Evolutionary conservation across 2,329 filamentous ascomycete genomes (phyloP).

Genomic region (Alternaria solani): DNA sequence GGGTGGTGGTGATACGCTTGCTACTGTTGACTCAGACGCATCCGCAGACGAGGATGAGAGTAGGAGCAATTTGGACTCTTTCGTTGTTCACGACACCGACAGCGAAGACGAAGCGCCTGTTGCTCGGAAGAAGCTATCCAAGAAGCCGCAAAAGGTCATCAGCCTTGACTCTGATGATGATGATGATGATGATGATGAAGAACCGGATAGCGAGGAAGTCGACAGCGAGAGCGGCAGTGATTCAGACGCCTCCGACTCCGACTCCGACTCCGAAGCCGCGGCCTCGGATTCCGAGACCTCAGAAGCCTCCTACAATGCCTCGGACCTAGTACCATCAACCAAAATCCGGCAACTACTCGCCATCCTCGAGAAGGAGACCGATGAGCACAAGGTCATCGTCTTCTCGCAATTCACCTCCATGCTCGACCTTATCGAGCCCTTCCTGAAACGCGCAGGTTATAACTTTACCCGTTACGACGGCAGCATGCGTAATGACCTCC

Average conservation of each 20-base stretch:
- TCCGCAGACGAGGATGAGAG: conserved; percentile 65
- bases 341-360: conserved; percentile 88
- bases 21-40: conserved; percentile 73
- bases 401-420: conserved; percentile 99
- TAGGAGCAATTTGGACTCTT: conserved; percentile 46
- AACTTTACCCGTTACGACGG: conserved; percentile 92
- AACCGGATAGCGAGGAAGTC: conserved; percentile 50
- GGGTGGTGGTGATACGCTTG: conserved; percentile 81
- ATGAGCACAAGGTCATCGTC: conserved; percentile 94
- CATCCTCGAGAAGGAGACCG: conserved; percentile 79
- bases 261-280: conserved; percentile 43
- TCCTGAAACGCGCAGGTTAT: conserved; percentile 77
- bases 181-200: conserved; percentile 49
- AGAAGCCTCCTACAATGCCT: conserved; percentile 52
- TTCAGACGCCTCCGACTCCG: conserved; percentile 37
- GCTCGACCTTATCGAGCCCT: conserved; percentile 95
- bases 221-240: conserved; percentile 53
- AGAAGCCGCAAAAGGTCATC: conserved; percentile 59
- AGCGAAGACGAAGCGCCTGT: conserved; percentile 50
- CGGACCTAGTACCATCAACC: conserved; percentile 73
- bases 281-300: conserved; percentile 55
- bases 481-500: conserved; percentile 89
- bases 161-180: conserved; percentile 61
- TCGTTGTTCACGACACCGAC: conserved; percentile 49
- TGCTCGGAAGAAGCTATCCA: conserved; percentile 33